Evolutionary conservation across 192 early-diverging fungal genomes (phyloP).

Genomic region (Borealophlyctis nickersoniae): DNA sequence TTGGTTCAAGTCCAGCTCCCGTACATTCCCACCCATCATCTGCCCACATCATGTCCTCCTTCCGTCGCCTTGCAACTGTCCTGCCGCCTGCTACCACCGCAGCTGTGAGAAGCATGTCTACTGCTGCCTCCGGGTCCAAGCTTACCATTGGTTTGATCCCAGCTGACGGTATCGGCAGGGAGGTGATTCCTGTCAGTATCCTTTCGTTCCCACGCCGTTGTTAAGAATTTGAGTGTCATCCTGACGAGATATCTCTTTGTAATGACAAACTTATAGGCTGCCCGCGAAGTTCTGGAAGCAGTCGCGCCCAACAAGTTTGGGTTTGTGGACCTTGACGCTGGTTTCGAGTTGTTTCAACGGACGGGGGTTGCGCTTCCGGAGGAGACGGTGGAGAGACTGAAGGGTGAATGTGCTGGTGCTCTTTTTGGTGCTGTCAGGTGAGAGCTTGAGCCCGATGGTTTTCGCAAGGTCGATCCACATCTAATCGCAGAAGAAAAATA

Average conservation of each 20-base stretch:
- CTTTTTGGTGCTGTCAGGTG: slow-evolving; percentile 95
- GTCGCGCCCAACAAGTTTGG: slow-evolving; percentile 57
- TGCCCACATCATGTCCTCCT: neutral
- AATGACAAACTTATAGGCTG: slow-evolving; percentile 59
- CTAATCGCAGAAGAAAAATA: too few species aligned
- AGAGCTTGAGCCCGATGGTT: neutral
- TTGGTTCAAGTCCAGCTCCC: too few species aligned
- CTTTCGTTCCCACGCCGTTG: too few species aligned
- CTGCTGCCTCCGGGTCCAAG: neutral
- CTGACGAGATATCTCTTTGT: slow-evolving; percentile 14
- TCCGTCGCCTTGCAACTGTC: neutral
- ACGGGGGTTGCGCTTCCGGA: slow-evolving; percentile 89
- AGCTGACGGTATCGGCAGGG: slow-evolving; percentile 93
- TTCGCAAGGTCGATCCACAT: slow-evolving; percentile 4
- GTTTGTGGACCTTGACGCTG: slow-evolving; percentile 87
- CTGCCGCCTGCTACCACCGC: neutral
- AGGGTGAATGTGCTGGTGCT: slow-evolving; percentile 84
- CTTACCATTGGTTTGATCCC: slow-evolving; percentile 91
- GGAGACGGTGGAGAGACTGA: slow-evolving; percentile 75
- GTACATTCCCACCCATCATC: too few species aligned
- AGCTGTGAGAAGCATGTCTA: neutral
- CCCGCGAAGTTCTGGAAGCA: slow-evolving; percentile 80
- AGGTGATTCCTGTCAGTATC: slow-evolving; percentile 82
- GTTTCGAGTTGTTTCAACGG: slow-evolving; percentile 94
- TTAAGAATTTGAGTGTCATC: neutral